Evolutionary conservation across 2,329 filamentous ascomycete species (phyloP), one percentile per base, ranked within the genome.

Genomic region (Erysiphe pulchra): DNA sequence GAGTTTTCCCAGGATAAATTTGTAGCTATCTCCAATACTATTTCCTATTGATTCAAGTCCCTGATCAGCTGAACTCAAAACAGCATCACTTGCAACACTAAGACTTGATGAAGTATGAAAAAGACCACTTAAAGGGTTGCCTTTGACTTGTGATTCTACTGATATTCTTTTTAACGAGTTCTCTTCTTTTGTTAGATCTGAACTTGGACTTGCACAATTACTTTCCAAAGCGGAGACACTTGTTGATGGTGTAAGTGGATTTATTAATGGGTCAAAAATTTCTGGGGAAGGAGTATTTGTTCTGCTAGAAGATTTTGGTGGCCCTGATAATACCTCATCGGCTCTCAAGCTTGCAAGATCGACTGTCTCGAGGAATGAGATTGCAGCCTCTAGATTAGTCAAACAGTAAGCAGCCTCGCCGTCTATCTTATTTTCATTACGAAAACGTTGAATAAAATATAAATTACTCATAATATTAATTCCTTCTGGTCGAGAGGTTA

Each of bases 351-450:
- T 93, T 7, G 86, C 82, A 20, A 98, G 68, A 59, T 98, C 90
- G 28, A 98, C 90, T 0, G 86, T 95, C 56, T 95, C 82, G 13
- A 98, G 65, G 56, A 98, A 98, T 45, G 80, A 86, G 47, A 95
- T 84, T 47, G 87, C 81, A 16, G 90, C 90, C 61, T 98, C 90
- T 1, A 98, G 70, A 53, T 93, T 98, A 37, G 92, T 94, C 47
- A 98, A 66, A 56, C 90, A 95, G 60, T 98, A 98, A 1, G 90
- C 86, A 12, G 86, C 80, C 61, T 98, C 90, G 14, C 90, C 90
- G 47, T 92, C 84, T 34, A 95, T 72, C 55, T 87, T 93, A 51
- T 68, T 77, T 45, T 82, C 74, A 59, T 83, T 82, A 47, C 90
- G 75, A 59, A 98, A 98, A 50, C 80, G 69, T 58, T 95, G 86